Percentiles rank a stretch among this genome's conserved stretches.
Conservation (phyloP, 1,284 basidiomycete species). For the Macrocystidia cucumis region DNA sequence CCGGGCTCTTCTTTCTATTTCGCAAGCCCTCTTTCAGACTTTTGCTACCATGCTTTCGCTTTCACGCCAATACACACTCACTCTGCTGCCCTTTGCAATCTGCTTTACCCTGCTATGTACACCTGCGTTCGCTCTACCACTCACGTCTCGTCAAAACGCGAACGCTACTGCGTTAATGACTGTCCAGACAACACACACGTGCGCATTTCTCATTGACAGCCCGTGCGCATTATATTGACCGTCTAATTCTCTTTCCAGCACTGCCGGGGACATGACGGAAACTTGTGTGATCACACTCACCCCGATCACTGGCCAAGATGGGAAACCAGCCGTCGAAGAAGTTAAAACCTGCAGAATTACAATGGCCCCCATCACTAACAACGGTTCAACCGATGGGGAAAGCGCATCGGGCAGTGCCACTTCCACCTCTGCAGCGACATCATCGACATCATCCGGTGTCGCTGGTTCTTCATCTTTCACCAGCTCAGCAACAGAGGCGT, state of each 20-base stretch:
- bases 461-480: neutral
- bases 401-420: neutral
- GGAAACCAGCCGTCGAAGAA: conserved; percentile 47
- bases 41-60: conserved; percentile 19
- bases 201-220: conserved; percentile 13
- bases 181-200: conserved; percentile 29
- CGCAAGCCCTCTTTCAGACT: conserved; percentile 10
- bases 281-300: conserved; percentile 59
- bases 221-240: conserved; percentile 1
- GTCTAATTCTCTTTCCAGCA: conserved; percentile 17
- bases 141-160: conserved; percentile 15
- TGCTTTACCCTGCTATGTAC: conserved; percentile 18
- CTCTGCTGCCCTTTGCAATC: conserved; percentile 18
- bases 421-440: conserved; percentile 7
- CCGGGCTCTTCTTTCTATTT: conserved; percentile 30
- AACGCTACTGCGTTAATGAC: conserved; percentile 22
- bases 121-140: conserved; percentile 16
- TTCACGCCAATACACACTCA: conserved; percentile 12
- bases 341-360: conserved; percentile 48
- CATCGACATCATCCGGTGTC: conserved; percentile 6
- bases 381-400: neutral
- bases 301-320: conserved; percentile 38
- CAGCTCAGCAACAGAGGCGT: conserved; percentile 1
- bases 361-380: conserved; percentile 11
- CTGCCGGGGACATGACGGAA: conserved; percentile 46